Evolutionary conservation across 2,329 filamentous ascomycete species (phyloP).

Genomic region (Colletotrichum orbiculare): DNA sequence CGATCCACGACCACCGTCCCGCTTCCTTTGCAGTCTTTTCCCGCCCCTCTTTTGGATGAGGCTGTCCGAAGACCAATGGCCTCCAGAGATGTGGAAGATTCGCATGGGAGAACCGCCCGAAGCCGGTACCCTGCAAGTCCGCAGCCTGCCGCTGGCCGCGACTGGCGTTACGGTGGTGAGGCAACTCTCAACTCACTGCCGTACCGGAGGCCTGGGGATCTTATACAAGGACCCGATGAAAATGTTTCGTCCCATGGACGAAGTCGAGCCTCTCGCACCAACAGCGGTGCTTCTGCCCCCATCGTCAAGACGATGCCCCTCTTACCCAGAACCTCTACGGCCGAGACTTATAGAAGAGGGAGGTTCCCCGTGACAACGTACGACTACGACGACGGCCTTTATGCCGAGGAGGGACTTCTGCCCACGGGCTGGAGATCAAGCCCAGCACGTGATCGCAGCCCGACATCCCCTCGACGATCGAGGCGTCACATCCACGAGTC

Average conservation of each 20-base stretch:
- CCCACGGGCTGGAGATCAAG: conserved; percentile 44
- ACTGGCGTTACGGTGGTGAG: conserved; percentile 45
- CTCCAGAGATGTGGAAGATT: conserved; percentile 37
- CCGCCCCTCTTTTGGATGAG: conserved; percentile 29
- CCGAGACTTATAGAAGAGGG: conserved; percentile 29
- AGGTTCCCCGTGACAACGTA: conserved; percentile 20
- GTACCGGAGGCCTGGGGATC: conserved; percentile 43
- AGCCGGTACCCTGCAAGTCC: conserved; percentile 31
- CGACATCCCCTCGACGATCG: conserved; percentile 51
- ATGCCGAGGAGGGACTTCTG: conserved; percentile 10
- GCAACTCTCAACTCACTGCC: conserved; percentile 47
- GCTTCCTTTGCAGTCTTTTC: conserved; percentile 9
- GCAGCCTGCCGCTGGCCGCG: conserved; percentile 43
- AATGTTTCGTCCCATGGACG: conserved; percentile 44
- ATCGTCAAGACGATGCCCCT: conserved; percentile 32
- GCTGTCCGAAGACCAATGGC: conserved; percentile 37
- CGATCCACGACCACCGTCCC: conserved; percentile 18
- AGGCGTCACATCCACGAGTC: conserved; percentile 44
- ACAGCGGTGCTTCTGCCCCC: conserved; percentile 29
- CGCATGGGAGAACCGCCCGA: conserved; percentile 35
- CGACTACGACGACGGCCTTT: conserved; percentile 19
- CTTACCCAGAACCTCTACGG: conserved; percentile 25
- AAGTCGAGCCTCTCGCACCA: conserved; percentile 33
- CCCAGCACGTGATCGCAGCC: conserved; percentile 45
- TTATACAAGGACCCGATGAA: conserved; percentile 47